Conservation (phyloP, 2,329 filamentous ascomycete species). For the Sporothrix sp. region DNA sequence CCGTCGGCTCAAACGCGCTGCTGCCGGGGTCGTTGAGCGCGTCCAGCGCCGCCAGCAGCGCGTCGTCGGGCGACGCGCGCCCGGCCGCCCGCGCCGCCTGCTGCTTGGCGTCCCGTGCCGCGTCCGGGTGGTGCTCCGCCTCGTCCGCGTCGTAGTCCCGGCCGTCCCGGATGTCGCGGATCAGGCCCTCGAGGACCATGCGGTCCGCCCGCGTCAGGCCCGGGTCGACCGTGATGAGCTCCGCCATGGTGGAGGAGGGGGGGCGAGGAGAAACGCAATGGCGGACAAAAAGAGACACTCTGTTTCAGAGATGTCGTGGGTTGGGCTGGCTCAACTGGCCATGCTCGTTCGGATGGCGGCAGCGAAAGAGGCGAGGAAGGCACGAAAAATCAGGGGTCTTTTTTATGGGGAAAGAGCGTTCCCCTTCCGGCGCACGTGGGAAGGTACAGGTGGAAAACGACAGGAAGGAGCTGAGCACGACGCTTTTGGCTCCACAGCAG, state of each 20-base stretch:
- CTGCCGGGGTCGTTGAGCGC: conserved; percentile 33
- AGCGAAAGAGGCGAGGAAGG: no score
- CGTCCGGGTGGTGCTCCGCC: conserved; percentile 11
- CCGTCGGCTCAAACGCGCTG: conserved; percentile 35
- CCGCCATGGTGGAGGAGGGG: conserved; percentile 6
- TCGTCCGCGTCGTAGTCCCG: conserved; percentile 17
- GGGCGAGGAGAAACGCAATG: not conserved
- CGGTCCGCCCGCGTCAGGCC: conserved; percentile 33
- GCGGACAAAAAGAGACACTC: no score
- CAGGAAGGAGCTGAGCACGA: no score
- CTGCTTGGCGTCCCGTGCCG: conserved; percentile 8
- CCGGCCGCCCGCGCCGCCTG: not conserved
- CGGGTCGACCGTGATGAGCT: conserved; percentile 28
- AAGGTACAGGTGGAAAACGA: no score
- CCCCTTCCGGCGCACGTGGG: no score
- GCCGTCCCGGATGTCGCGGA: conserved; percentile 27
- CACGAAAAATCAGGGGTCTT: no score
- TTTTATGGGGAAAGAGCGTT: no score
- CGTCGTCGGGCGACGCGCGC: conserved; percentile 20
- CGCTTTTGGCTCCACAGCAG: no score
- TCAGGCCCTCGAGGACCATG: conserved; percentile 31
- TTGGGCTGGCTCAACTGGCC: not conserved
- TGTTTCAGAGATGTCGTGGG: not conserved
- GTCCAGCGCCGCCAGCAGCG: conserved; percentile 28
- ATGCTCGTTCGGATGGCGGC: no score